Evolutionary conservation across 1,284 basidiomycete genomes (phyloP).

Genomic region (Austropuccinia psidii): DNA sequence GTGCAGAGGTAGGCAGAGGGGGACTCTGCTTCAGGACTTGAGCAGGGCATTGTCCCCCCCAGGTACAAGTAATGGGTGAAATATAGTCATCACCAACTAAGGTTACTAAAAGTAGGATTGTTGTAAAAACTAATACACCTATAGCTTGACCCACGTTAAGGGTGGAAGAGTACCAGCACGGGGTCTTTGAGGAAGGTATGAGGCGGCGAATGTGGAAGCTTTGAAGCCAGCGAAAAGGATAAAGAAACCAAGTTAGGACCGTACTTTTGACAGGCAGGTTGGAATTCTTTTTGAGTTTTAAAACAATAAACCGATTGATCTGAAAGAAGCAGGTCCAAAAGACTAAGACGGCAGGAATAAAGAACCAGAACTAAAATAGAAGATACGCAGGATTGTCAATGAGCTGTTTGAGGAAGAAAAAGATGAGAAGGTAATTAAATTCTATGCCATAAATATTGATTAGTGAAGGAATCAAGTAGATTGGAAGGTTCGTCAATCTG

Average conservation of each 20-base stretch:
- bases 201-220: slow-evolving; percentile 14
- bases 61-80: slow-evolving; percentile 52
- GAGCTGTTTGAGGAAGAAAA: too few relatives aligned
- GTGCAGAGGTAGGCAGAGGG: slow-evolving; percentile 18
- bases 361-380: slow-evolving; percentile 32
- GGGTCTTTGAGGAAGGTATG: not conserved
- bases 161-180: slow-evolving; percentile 18
- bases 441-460: not conserved
- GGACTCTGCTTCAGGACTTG: slow-evolving; percentile 35
- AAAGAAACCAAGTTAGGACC: not conserved
- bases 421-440: not conserved
- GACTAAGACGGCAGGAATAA: not conserved
- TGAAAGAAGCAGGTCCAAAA: slow-evolving; percentile 14
- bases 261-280: not conserved
- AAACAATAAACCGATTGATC: not conserved
- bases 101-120: slow-evolving; percentile 39
- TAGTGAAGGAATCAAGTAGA: not conserved
- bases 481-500: not conserved
- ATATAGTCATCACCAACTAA: slow-evolving; percentile 68
- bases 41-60: slow-evolving; percentile 38
- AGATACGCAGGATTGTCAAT: too few relatives aligned
- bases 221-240: slow-evolving; percentile 1
- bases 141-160: slow-evolving; percentile 19
- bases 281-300: not conserved
- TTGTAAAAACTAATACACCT: slow-evolving; percentile 52